These are phyloP conservation scores for Paramarasmius palmivorus DNA, from an alignment of 1,284 basidiomycete genomes.

Conservation along the genomic window DNA sequence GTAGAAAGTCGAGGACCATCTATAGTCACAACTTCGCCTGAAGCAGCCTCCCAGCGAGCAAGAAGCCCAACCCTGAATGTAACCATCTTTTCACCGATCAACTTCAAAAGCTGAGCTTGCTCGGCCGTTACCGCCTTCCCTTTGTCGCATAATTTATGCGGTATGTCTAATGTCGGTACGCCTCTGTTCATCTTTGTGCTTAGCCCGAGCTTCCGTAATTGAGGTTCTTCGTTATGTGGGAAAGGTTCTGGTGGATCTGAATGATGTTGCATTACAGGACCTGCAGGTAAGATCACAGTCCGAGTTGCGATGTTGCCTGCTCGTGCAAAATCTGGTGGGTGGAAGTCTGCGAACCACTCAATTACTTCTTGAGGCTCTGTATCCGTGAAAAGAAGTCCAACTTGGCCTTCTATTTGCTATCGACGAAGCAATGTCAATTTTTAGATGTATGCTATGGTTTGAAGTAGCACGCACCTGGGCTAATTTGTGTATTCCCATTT, in stretches of 20 bases:
- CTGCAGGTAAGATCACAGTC: conserved; percentile 76
- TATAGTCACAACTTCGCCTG: conserved; percentile 66
- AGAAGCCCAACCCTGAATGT: conserved; percentile 74
- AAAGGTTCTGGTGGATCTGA: conserved; percentile 83
- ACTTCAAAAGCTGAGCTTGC: conserved; percentile 87
- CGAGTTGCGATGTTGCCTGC: conserved; percentile 80
- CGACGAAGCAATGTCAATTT: conserved; percentile 12
- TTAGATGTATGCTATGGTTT: not conserved
- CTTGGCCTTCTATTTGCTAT: conserved; percentile 90
- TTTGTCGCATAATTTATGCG: conserved; percentile 86
- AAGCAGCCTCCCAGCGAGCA: conserved; percentile 75
- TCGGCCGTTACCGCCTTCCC: conserved; percentile 82
- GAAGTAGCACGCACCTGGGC: conserved; percentile 59
- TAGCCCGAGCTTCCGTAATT: conserved; percentile 89
- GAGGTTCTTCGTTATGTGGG: conserved; percentile 96
- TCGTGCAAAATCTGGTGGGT: conserved; percentile 90
- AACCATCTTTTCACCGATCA: conserved; percentile 86
- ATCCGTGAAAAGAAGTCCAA: conserved; percentile 92
- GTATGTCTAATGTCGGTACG: conserved; percentile 80
- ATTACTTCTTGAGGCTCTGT: conserved; percentile 85
- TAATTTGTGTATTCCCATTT: conserved; percentile 78
- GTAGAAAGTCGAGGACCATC: conserved; percentile 39
- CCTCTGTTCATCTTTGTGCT: conserved; percentile 85
- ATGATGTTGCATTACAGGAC: conserved; percentile 71
- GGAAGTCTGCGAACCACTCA: conserved; percentile 94